A percentile compares a stretch with the other conserved stretches of the same genome.
phyloP scores from a whole-genome alignment of 2,329 filamentous ascomycete species.

The Monosporascus sp. region DNA sequence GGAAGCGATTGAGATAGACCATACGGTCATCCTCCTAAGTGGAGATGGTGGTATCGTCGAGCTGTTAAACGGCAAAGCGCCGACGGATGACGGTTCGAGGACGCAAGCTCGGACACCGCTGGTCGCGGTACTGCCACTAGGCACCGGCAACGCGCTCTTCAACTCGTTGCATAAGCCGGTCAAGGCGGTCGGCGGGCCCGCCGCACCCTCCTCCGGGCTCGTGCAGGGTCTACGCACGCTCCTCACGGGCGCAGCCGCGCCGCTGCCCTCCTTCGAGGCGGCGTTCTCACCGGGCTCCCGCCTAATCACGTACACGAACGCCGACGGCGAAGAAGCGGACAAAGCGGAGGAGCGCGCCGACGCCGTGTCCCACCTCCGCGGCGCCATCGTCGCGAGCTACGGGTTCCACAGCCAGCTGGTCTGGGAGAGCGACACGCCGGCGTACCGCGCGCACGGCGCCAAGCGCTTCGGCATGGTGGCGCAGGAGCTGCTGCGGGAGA shows the following conservation, averaged over 20 bases:
- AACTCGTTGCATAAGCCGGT: slow-evolving; percentile 56
- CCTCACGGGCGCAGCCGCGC: slow-evolving; percentile 47
- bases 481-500: slow-evolving; percentile 58
- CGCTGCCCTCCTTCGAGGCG: slow-evolving; percentile 58
- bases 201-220: slow-evolving; percentile 32
- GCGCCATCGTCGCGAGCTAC: slow-evolving; percentile 83
- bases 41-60: slow-evolving; percentile 87
- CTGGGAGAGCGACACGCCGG: slow-evolving; percentile 81
- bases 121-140: slow-evolving; percentile 53
- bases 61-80: slow-evolving; percentile 59
- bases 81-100: slow-evolving; percentile 3
- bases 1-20: slow-evolving; percentile 14
- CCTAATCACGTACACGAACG: slow-evolving; percentile 34
- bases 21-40: slow-evolving; percentile 71
- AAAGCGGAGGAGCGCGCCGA: slow-evolving; percentile 24
- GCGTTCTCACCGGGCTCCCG: slow-evolving; percentile 54
- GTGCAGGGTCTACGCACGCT: slow-evolving; percentile 52
- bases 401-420: slow-evolving; percentile 85
- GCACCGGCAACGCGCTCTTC: slow-evolving; percentile 61
- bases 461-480: slow-evolving; percentile 84
- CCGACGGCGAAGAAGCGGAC: slow-evolving; percentile 1
- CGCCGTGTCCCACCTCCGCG: slow-evolving; percentile 47
- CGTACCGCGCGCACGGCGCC: slow-evolving; percentile 70
- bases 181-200: slow-evolving; percentile 30
- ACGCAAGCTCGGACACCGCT: slow-evolving; percentile 29